Percentiles rank a stretch among this genome's conserved stretches.
Evolutionary conservation across 1,284 basidiomycete genomes (phyloP).

Genomic region (Cryptococcus neoformans): DNA sequence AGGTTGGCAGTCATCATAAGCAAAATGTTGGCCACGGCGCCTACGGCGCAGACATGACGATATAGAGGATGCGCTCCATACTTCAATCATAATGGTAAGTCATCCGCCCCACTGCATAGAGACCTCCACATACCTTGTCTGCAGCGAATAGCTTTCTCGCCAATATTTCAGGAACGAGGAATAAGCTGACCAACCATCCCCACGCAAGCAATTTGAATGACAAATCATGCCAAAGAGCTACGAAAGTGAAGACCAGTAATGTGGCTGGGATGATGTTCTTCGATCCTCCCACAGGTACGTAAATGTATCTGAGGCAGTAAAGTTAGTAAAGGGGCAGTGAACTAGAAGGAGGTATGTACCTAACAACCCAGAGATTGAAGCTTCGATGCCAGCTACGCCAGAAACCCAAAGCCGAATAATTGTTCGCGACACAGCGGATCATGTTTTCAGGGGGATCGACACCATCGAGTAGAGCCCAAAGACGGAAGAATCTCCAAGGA

Average conservation of each 20-base stretch:
- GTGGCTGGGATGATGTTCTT: constrained; percentile 64
- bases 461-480: constrained; percentile 88
- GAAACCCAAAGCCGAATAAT: constrained; percentile 89
- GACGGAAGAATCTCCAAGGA: constrained; percentile 95
- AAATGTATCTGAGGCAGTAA: constrained; percentile 66
- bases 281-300: constrained; percentile 83
- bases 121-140: constrained; percentile 57
- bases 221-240: constrained; percentile 98
- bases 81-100: constrained; percentile 47
- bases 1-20: constrained; percentile 94
- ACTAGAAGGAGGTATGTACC: constrained; percentile 53
- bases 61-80: constrained; percentile 73
- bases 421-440: constrained; percentile 98
- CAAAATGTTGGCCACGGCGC: constrained; percentile 80
- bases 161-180: constrained; percentile 82
- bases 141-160: constrained; percentile 61
- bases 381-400: constrained; percentile 97
- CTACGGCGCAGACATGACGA: constrained; percentile 77
- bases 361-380: constrained; percentile 93
- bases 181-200: constrained; percentile 94
- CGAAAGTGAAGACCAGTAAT: constrained; percentile 88
- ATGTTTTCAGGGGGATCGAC: constrained; percentile 98
- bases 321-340: not conserved
- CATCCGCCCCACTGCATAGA: not conserved
- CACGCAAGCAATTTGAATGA: constrained; percentile 84